Conservation (phyloP, 2,329 filamentous ascomycete genomes). For the Colletotrichum navitas region DNA sequence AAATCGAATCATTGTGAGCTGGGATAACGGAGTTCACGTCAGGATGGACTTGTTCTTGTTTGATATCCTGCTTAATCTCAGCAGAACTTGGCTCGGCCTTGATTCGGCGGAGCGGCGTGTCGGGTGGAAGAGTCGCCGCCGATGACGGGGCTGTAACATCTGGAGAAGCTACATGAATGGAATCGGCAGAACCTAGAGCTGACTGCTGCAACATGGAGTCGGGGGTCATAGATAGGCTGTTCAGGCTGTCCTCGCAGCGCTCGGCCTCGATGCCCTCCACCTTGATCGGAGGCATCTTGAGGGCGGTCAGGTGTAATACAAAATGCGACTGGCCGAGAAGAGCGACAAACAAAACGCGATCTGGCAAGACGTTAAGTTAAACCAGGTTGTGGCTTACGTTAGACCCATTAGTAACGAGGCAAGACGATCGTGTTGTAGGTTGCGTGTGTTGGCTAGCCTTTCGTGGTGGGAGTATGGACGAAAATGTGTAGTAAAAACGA, state of each 20-base stretch:
- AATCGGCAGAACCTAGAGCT: too few relatives aligned
- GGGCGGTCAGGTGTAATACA: neutral
- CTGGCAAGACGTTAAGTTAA: too few relatives aligned
- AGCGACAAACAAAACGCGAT: neutral
- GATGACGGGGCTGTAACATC: neutral
- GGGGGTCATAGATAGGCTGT: neutral
- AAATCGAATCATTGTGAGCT: too few relatives aligned
- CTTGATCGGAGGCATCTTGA: conserved; percentile 25
- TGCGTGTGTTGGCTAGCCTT: neutral
- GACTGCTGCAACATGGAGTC: neutral
- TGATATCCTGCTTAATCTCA: neutral
- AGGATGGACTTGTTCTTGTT: neutral
- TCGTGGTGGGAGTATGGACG: neutral
- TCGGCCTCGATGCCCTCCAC: conserved; percentile 13
- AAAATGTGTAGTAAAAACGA: neutral
- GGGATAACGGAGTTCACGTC: neutral
- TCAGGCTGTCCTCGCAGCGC: neutral
- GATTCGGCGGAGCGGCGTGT: neutral
- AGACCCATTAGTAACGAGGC: neutral
- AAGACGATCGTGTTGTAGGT: neutral
- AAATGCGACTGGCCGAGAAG: conserved; percentile 2
- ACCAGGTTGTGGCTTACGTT: neutral
- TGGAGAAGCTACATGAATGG: neutral
- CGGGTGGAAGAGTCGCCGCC: neutral
- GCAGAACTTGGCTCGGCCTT: neutral